Conservation (phyloP, 176 grass and related monocot species). For the Bonia amplexicaulis region DNA sequence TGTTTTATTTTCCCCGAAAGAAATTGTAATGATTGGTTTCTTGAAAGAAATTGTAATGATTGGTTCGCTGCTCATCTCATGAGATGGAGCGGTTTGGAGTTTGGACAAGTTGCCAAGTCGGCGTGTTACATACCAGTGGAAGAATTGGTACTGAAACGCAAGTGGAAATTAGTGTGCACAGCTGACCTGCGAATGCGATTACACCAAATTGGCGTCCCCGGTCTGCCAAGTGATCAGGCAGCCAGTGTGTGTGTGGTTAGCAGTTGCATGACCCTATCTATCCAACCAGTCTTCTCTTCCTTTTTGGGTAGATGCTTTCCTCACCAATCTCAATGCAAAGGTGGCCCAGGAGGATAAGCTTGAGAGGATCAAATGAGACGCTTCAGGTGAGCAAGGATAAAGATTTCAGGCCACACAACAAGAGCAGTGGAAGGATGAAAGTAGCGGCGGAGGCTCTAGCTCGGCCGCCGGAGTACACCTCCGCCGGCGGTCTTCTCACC, state of each 20-base stretch:
- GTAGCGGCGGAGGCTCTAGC: slow-evolving; percentile 5
- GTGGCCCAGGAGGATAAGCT: neutral
- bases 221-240: neutral
- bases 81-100: neutral
- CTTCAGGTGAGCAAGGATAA: slow-evolving; percentile 15
- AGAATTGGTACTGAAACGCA: neutral
- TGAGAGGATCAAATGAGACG: neutral
- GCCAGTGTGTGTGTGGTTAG: neutral
- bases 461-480: slow-evolving; percentile 13
- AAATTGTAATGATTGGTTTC: neutral
- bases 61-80: neutral
- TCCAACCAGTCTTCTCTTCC: neutral
- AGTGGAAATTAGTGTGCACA: neutral
- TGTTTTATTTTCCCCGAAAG: neutral
- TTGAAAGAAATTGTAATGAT: neutral
- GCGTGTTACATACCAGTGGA: neutral
- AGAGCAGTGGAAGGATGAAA: slow-evolving; percentile 30
- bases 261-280: neutral
- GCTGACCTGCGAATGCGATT: neutral
- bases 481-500: neutral
- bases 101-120: slow-evolving; percentile 1
- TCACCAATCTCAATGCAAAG: slow-evolving; percentile 40
- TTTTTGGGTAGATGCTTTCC: neutral
- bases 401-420: slow-evolving; percentile 26
- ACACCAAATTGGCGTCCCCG: neutral